Base-by-base conservation (phyloP, 805 yeast species). In the Tetrapisispora nanseiensis region DNA sequence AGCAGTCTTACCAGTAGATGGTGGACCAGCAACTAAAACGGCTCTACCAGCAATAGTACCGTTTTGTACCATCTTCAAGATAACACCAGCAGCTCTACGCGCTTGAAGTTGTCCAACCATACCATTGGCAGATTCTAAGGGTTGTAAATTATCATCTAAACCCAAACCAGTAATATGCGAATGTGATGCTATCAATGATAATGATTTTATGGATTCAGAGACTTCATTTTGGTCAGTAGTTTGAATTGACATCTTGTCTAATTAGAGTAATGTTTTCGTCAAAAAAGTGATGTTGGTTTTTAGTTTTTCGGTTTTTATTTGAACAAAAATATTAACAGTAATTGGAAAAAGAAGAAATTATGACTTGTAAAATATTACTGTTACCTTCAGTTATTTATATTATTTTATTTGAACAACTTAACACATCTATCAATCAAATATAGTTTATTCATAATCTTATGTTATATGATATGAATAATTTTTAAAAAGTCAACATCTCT, bases 1-100 rank as follows among this genome's bases (percentile, higher is more conserved):
- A 30, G 99, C 99, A 3, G 99, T 92, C 64, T 92, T 92, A 65
- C 99, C 99, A 0, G 98, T 92, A 12, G 95, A 86, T 23, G 98
- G 98, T 10, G 97, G 97, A 32, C 99, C 99, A 0, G 98, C 97
- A 46, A 92, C 73, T 48, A 92, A 67, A 18, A 89, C 92, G 1
- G 97, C 97, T 51, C 97, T 77, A 22, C 99, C 99, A 19, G 97
- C 96, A 65, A 92, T 90, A 51, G 85, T 79, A 40, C 96, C 95
- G 27, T 84, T 87, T 59, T 86, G 87, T 46, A 92, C 86, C 86
- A 92, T 82, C 67, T 85, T 89, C 52, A 90, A 74, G 41, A 92
- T 81, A 33, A 92, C 81, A 44, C 96, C 99, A 16, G 96, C 95
- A 5, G 99, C 97, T 59, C 80, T 81, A 65, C 99, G 78, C 3